Base-by-base conservation (phyloP, 495 filamentous ascomycete species). In the Penicillium flavigenum region DNA sequence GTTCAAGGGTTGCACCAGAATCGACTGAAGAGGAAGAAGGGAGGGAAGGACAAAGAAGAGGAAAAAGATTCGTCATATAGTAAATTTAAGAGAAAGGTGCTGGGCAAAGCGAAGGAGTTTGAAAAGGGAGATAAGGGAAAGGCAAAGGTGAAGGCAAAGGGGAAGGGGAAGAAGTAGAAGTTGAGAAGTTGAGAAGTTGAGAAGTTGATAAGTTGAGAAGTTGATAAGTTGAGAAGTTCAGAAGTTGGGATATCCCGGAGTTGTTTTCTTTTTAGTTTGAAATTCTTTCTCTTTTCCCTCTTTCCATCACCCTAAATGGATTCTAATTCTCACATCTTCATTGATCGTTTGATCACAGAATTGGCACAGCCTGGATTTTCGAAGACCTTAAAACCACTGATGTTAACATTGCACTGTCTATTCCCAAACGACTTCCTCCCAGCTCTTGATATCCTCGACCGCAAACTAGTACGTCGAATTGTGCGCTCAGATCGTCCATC, bases 371-470 rank as follows among this genome's bases (percentile, higher is more conserved):
- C 45, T 32, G 26, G 59, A 22, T 56, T 71, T 16, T 29, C 63
- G 20, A 58, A 60, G 31, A 12, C 31, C 48, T 56, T 67, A 2
- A 81, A 78, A 56, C 69, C 76, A 29, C 44, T 81, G 17, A 63
- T 85, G 55, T 59, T 83, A 29, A 81, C 80, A 10, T 71, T 85
- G 16, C 82, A 84, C 66, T 81, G 74, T 45, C 67, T 85, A 4
- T 78, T 83, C 43, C 81, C 82, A 2, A 78, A 76, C 54, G 77
- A 78, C 24, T 64, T 85, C 19, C 82, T 96, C 0, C 88, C 89
- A 4, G 89, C 91, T 0, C 79, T 96, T 2, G 91, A 96, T 63
- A 78, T 96, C 1, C 79, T 96, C 5, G 92, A 96, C 64, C 79
- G 91, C 10, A 69, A 79, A 7, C 76, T 91, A 0, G 85, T 94